These are phyloP conservation scores for Mycocentrospora acerina DNA, from an alignment of 2,329 filamentous ascomycete genomes.

Conservation along the genomic window DNA sequence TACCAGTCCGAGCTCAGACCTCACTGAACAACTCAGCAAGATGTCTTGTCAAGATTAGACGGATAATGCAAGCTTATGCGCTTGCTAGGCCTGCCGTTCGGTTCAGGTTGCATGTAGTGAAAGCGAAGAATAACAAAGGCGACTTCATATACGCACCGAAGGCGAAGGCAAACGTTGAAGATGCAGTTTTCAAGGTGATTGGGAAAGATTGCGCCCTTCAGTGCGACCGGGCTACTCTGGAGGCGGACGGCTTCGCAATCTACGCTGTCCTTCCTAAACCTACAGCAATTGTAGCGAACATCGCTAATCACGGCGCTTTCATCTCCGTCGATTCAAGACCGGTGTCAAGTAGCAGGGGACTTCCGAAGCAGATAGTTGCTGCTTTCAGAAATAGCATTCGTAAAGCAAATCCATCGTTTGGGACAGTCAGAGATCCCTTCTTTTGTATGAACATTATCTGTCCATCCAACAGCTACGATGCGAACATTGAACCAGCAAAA, in stretches of 20 bases:
- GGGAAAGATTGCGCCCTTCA: conserved; percentile 58
- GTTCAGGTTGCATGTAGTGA: conserved; percentile 61
- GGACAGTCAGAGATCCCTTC: conserved; percentile 57
- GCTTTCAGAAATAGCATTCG: conserved; percentile 57
- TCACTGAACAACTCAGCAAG: conserved; percentile 61
- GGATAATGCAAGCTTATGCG: conserved; percentile 64
- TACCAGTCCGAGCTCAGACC: conserved; percentile 65
- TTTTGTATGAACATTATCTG: conserved; percentile 65
- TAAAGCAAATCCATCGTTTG: conserved; percentile 20
- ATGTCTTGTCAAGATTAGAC: conserved; percentile 59
- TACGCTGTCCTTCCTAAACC: conserved; percentile 61
- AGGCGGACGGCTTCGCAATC: conserved; percentile 49
- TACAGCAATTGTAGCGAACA: conserved; percentile 45
- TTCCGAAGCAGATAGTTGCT: conserved; percentile 59
- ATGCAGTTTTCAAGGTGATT: conserved; percentile 64
- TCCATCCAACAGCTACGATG: conserved; percentile 65
- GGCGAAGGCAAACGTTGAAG: conserved; percentile 51
- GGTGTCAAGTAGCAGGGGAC: conserved; percentile 57
- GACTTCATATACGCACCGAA: conserved; percentile 66
- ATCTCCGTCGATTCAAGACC: conserved; percentile 70
- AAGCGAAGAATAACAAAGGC: conserved; percentile 52
- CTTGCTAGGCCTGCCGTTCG: conserved; percentile 65
- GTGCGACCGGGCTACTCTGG: conserved; percentile 50
- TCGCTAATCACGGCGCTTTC: conserved; percentile 53
- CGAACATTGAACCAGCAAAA: conserved; percentile 71